Evolutionary conservation across 352 stramenopile species (phyloP), one percentile per base, ranked within the genome.

Genomic region (Phytophthora sp.): DNA sequence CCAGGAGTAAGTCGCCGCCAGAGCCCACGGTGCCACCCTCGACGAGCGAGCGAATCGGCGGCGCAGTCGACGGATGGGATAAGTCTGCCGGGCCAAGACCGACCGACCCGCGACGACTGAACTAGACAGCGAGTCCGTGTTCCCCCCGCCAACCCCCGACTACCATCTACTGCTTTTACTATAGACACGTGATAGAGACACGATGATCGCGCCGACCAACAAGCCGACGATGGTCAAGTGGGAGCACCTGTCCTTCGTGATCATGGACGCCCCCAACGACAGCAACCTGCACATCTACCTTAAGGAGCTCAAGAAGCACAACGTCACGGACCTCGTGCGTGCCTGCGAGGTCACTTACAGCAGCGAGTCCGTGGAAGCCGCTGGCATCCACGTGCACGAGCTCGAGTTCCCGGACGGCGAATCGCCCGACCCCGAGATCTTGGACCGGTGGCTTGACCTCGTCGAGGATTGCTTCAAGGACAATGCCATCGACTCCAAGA

Each of bases 321-420:
- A 98, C 59, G 97, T 99, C 23, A 97, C 89, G 28, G 85, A 98
- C 60, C 78, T 99, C 26, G 96, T 99, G 43, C 91, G 97, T 30
- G 96, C 97, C 8, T 99, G 96, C 65, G 96, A 99, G 74, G 87
- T 95, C 18, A 99, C 95, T 26, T 99, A 99, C 77, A 73, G 79
- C 45, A 82, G 82, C 46, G 74, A 84, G 24, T 89, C 97, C 28
- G 86, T 99, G n/a, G 79, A 98, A 49, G 81, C 74, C 23, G 96
- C 96, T 0, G 97, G 97, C 18, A 98, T 99, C 52, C 62, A 79
- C 34, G 77, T 95, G 51, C 82, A 92, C 65, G 97, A 99, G 68
- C 96, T 99, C 77, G 94, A 98, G 67, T 99, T 99, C 67, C 88
- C 95, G 13, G 97, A 99, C 76, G 97, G 97, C 35, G 92, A 96